Base-by-base conservation (phyloP, 2,329 filamentous ascomycete genomes). In the Cladophialophora exuberans region DNA sequence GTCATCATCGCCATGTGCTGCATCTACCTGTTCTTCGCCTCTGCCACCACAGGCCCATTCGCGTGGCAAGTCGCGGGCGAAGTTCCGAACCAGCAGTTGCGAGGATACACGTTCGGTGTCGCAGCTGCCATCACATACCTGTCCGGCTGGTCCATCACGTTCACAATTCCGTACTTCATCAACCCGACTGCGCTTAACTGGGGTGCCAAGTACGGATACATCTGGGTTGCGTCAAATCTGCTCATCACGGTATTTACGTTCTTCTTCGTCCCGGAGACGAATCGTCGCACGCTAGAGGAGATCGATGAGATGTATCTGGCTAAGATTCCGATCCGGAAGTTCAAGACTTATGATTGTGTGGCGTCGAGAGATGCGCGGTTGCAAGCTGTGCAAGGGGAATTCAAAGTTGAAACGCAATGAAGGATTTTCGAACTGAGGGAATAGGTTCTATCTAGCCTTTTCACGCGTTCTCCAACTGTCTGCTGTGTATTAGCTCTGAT, bases 191-290 rank as follows among this genome's bases (percentile, higher is more conserved):
- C 44, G 13, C 30, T 55, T 13, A 55, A 55, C 30, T 55, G 52
- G 52, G 45, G 52, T 17, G 22, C 45, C 30, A 39, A 55, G 15
- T 55, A 55, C 18, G 52, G 44, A 13, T 55, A 55, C 25, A 49
- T 55, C 45, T 55, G 52, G 52, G 18, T 55, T 23, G 45, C 17
- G 10, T 35, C 23, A 6, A 78, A 78, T 59, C 57, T 77, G 2
- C 11, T 74, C 2, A 78, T 76, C 28, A 67, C 76, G 2, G 43
- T 73, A 1, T 84, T 82, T 74, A 76, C 79, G 0, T 80, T 71
- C 56, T 79, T 79, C 62, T 76, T 76, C n/a, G 69, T 82, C 3
- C 80, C 80, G 3, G 82, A 84, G 70, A 79, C 81, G n/a, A 76
- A 75, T 52, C 79, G 75, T 6, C 73, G 78, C 31, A 80, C 79